Conservation (phyloP, 306 rosid species). For the Phaseolus lunatus region DNA sequence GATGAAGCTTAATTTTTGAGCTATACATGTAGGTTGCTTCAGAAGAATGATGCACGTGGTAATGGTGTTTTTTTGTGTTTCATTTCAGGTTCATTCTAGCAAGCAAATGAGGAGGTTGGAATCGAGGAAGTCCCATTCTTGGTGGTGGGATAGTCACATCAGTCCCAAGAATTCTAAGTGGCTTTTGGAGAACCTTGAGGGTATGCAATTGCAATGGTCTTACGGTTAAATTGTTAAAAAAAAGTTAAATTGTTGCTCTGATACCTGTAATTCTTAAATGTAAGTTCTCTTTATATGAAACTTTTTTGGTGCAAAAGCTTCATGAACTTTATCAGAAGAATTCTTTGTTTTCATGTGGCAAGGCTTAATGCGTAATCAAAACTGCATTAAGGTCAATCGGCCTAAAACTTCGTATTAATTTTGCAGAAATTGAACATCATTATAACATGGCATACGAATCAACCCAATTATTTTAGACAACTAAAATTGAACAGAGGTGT, state of each 20-base stretch:
- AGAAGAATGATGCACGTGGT: background rate
- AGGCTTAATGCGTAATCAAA: background rate
- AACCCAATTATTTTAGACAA: background rate
- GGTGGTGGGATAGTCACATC: constrained; percentile 98
- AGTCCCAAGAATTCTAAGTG: constrained; percentile 83
- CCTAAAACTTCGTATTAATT: background rate
- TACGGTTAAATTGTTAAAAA: background rate
- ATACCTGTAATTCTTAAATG: background rate
- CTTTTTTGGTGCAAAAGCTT: background rate
- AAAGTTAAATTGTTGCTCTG: background rate
- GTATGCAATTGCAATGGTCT: constrained; percentile 51
- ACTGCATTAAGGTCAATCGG: background rate
- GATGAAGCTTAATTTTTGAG: constrained; percentile 9
- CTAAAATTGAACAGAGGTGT: background rate
- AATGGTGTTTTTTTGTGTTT: constrained; percentile 21
- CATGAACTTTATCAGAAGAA: background rate
- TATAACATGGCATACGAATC: background rate
- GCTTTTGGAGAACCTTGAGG: constrained; percentile 90
- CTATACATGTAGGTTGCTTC: constrained; percentile 17
- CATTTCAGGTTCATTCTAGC: constrained; percentile 52
- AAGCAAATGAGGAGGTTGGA: constrained; percentile 70
- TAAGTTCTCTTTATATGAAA: background rate
- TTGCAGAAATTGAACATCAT: background rate
- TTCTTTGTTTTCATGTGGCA: background rate
- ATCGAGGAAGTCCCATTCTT: constrained; percentile 76